Conservation (phyloP, 805 yeast species). For the Sungouiozyma intestinalis region DNA sequence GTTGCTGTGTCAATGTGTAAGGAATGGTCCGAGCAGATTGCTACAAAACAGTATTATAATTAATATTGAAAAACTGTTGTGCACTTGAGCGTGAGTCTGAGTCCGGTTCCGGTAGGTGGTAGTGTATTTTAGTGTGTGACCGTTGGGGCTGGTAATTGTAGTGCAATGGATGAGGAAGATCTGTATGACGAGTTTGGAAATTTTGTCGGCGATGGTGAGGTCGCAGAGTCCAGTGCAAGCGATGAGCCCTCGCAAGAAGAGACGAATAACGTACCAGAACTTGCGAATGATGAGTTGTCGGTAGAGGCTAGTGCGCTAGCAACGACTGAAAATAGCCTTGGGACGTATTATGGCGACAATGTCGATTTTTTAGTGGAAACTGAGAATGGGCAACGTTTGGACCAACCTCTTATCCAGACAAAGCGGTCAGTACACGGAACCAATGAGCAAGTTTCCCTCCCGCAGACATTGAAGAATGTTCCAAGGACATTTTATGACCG, state of each 20-base stretch:
- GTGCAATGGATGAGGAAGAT: constrained; percentile 50
- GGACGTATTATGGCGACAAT: constrained; percentile 39
- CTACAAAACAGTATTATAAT: no score
- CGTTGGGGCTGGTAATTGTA: background rate
- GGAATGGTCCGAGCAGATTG: no score
- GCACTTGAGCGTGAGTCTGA: no score
- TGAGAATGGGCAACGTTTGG: constrained; percentile 39
- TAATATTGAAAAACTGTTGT: no score
- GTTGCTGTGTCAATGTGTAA: no score
- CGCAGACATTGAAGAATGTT: constrained; percentile 21
- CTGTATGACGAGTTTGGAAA: constrained; percentile 59
- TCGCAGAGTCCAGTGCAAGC: background rate
- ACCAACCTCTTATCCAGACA: constrained; percentile 59
- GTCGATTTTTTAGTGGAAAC: constrained; percentile 58
- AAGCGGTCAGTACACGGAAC: constrained; percentile 9
- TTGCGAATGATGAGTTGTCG: constrained; percentile 1
- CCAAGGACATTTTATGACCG: constrained; percentile 56
- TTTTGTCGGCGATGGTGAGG: constrained; percentile 9
- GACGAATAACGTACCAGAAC: background rate
- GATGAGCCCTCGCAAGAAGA: background rate
- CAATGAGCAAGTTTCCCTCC: constrained; percentile 10
- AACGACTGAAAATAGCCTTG: constrained; percentile 5
- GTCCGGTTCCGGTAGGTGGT: no score
- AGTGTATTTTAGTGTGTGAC: no score
- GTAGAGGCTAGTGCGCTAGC: constrained; percentile 7